A percentile compares a stretch with the other conserved stretches of the same genome.
Evolutionary conservation across 1,284 basidiomycete species (phyloP).

Genomic region (Cutaneotrichosporon dermatis): DNA sequence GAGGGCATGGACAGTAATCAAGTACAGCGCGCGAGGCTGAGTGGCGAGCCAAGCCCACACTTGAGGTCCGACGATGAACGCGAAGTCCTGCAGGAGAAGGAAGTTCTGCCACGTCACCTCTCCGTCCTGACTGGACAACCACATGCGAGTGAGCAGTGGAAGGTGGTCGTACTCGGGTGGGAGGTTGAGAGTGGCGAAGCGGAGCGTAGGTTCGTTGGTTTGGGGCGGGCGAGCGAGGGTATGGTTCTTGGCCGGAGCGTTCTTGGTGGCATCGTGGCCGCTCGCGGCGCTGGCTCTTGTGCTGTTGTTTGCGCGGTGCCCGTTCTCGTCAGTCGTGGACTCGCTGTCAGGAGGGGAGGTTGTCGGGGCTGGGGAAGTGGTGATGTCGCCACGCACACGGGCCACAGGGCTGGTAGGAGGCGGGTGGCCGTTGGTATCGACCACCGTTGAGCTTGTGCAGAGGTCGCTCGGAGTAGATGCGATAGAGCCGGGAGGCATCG

Average conservation of each 20-base stretch:
- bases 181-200: not conserved
- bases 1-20: not conserved
- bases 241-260: not conserved
- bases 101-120: not conserved
- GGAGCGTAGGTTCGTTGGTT: not conserved
- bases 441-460: no score
- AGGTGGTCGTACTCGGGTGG: constrained; percentile 57
- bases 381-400: no score
- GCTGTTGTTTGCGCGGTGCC: not conserved
- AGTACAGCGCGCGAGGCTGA: not conserved
- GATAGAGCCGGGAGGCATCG: no score
- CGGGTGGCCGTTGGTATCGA: no score
- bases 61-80: not conserved
- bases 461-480: no score
- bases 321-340: not conserved
- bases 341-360: no score
- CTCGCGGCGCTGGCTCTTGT: not conserved
- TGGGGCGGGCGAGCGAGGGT: not conserved
- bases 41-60: not conserved
- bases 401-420: no score
- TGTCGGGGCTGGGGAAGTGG: no score
- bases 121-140: not conserved
- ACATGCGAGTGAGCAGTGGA: constrained; percentile 77
- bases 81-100: not conserved
- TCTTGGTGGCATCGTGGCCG: not conserved